A percentile compares a stretch with the other conserved stretches of the same genome.
Conservation (phyloP, 2,329 filamentous ascomycete species). For the Talaromyces sp. region DNA sequence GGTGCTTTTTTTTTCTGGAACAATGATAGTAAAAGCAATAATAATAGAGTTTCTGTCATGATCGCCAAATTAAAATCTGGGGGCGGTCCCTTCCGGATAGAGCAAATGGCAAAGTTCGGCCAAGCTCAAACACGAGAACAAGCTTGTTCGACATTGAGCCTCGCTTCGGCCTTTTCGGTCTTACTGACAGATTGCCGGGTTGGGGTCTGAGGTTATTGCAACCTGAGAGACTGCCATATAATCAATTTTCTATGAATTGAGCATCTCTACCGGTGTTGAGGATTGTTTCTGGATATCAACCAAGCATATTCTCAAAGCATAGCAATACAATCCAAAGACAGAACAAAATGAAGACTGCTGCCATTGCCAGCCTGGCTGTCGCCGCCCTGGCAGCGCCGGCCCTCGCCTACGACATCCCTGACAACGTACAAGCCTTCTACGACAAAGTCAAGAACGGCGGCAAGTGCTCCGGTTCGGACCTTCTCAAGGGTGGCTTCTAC, state of each 20-base stretch:
- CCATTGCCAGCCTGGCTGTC: not conserved
- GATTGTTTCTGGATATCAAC: not conserved
- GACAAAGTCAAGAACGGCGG: conserved; percentile 7
- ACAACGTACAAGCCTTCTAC: conserved; percentile 8
- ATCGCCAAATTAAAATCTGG: not conserved
- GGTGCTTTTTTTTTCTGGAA: too few relatives aligned
- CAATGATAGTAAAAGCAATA: not conserved
- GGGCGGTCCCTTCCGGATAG: not conserved
- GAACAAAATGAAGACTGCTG: not conserved
- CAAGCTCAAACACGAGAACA: not conserved
- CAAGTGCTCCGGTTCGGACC: not conserved
- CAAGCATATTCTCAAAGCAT: not conserved
- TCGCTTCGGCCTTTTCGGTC: not conserved
- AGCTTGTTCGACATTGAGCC: not conserved
- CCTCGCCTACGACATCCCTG: conserved; percentile 2
- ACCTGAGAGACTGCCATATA: not conserved
- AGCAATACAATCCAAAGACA: not conserved
- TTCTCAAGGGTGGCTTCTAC: conserved; percentile 16
- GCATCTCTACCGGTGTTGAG: not conserved
- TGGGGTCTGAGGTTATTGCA: not conserved
- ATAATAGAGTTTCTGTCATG: not conserved
- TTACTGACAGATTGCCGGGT: not conserved
- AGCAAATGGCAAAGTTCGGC: not conserved
- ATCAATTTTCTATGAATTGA: not conserved
- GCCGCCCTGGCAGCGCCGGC: not conserved